Conservation (phyloP, 441 rosid genomes). For the Populus hybrid region DNA sequence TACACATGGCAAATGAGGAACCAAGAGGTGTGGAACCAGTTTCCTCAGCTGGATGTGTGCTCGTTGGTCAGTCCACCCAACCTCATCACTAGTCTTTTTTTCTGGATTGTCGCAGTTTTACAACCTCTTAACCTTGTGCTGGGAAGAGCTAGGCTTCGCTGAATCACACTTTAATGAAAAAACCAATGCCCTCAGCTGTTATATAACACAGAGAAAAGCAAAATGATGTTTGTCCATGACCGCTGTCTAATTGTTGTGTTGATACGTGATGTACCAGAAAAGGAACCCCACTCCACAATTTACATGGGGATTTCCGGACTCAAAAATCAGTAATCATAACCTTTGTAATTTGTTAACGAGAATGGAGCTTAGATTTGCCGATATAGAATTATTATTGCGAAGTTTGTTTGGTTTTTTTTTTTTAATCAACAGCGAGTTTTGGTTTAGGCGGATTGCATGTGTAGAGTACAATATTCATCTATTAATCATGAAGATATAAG, state of each 20-base stretch:
- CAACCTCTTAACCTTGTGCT: slow-evolving; percentile 19
- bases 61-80: slow-evolving; percentile 10
- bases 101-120: slow-evolving; percentile 12
- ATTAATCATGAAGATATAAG: too few relatives aligned
- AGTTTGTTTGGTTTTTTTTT: too few relatives aligned
- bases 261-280: neutral
- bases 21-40: slow-evolving; percentile 9
- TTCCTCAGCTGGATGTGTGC: slow-evolving; percentile 12
- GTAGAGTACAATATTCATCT: too few relatives aligned
- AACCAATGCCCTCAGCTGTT: neutral
- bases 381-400: too few relatives aligned
- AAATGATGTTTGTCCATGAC: neutral
- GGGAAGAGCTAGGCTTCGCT: slow-evolving; percentile 7
- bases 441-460: too few relatives aligned
- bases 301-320: neutral
- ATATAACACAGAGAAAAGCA: neutral
- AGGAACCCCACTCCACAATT: neutral
- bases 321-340: neutral
- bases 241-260: neutral
- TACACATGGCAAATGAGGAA: slow-evolving; percentile 15
- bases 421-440: too few relatives aligned
- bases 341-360: neutral
- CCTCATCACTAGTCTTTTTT: slow-evolving; percentile 12
- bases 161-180: slow-evolving; percentile 14
- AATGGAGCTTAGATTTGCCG: neutral